phyloP scores from a whole-genome alignment of 2,329 filamentous ascomycete genomes.

The Fusarium floridanum region DNA sequence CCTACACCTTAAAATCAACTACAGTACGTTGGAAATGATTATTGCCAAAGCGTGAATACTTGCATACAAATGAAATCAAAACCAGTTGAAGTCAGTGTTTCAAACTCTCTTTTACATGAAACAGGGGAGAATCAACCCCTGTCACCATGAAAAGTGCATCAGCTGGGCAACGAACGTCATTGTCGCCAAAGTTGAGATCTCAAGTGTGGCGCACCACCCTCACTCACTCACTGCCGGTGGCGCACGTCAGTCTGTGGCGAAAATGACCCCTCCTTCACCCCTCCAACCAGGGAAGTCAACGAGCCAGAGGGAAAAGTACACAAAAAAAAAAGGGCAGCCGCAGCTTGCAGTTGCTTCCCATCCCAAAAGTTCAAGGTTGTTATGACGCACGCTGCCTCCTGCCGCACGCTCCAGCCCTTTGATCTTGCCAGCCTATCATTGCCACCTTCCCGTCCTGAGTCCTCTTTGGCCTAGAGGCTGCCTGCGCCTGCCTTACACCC shows the following conservation, averaged over 20 bases:
- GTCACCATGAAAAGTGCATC: not conserved
- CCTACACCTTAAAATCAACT: not conserved
- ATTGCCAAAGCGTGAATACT: not conserved
- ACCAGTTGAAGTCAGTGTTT: not conserved
- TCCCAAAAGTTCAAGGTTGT: conserved; percentile 23
- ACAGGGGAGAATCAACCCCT: not conserved
- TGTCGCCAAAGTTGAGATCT: conserved; percentile 9
- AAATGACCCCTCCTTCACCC: conserved; percentile 44
- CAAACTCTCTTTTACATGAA: not conserved
- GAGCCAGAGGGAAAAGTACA: conserved; percentile 32
- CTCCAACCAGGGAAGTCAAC: conserved; percentile 39
- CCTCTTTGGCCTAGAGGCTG: conserved; percentile 3
- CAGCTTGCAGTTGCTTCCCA: conserved; percentile 15
- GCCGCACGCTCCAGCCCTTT: conserved; percentile 19
- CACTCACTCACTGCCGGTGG: conserved; percentile 11
- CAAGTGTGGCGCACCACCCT: conserved; percentile 12
- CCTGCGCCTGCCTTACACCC: not conserved
- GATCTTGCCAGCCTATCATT: conserved; percentile 15
- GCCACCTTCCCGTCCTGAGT: conserved; percentile 20
- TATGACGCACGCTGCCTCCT: conserved; percentile 44
- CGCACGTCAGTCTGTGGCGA: conserved; percentile 38
- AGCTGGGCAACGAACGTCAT: conserved; percentile 3
- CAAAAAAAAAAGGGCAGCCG: conserved; percentile 39
- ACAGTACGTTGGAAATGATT: not conserved
- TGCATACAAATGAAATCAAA: not conserved